Percentiles rank a stretch among this genome's conserved stretches.
Evolutionary conservation across 495 filamentous ascomycete genomes (phyloP).

Genomic region (Endocarpon pusillum): DNA sequence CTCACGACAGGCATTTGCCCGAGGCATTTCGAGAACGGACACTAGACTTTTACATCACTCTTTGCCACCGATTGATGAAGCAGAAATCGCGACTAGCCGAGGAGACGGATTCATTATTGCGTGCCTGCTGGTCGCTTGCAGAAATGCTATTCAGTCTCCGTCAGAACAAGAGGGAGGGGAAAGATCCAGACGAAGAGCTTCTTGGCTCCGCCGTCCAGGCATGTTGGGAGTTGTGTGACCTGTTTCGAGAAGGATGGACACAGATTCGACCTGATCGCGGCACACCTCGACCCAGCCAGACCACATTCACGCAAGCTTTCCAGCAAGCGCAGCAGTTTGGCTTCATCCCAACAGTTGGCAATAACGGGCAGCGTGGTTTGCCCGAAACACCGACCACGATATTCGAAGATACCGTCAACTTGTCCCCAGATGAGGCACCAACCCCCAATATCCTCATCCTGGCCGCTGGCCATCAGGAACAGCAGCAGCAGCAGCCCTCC

Average conservation of each 20-base stretch:
- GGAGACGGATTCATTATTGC: conserved; percentile 66
- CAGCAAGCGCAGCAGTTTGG: conserved; percentile 26
- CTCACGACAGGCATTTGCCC: conserved; percentile 68
- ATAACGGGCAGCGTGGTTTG: conserved; percentile 23
- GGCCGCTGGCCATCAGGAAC: conserved; percentile 35
- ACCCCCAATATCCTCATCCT: conserved; percentile 76
- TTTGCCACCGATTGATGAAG: conserved; percentile 89
- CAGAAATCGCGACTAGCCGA: conserved; percentile 59
- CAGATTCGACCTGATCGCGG: conserved; percentile 72
- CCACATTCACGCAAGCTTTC: conserved; percentile 43
- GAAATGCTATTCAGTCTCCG: conserved; percentile 90
- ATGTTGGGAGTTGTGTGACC: conserved; percentile 89
- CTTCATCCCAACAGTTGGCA: conserved; percentile 16
- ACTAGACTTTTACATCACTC: conserved; percentile 80
- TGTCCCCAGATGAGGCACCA: conserved; percentile 59
- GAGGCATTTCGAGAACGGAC: conserved; percentile 81
- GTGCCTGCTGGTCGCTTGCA: conserved; percentile 77
- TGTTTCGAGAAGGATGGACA: conserved; percentile 87
- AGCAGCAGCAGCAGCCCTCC: conserved; percentile 8
- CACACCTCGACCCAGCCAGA: conserved; percentile 69
- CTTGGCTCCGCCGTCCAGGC: conserved; percentile 76
- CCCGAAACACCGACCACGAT: conserved; percentile 87
- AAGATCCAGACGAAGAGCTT: conserved; percentile 59
- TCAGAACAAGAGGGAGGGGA: conserved; percentile 61
- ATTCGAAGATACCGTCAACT: conserved; percentile 65